Percentiles rank a stretch among this genome's conserved stretches.
phyloP scores from a whole-genome alignment of 176 grass and related monocot species.

The Pontederia paniculata region DNA sequence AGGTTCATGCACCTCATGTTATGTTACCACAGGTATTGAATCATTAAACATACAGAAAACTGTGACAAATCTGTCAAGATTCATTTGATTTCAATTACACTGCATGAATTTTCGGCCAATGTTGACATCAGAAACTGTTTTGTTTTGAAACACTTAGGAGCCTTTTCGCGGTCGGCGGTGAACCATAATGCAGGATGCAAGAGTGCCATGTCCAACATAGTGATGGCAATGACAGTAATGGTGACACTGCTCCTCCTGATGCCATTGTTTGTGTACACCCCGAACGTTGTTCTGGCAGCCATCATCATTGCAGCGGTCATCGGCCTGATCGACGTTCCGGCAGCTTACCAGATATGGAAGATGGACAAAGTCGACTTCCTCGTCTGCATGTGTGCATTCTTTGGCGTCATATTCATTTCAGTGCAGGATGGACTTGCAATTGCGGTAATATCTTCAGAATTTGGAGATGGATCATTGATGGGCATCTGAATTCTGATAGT shows the following conservation, averaged over 20 bases:
- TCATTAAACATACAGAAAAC: too few species aligned
- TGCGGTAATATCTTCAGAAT: constrained; percentile 34
- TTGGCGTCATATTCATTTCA: constrained; percentile 82
- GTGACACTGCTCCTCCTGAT: constrained; percentile 75
- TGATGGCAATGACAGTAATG: constrained; percentile 94
- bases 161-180: constrained; percentile 87
- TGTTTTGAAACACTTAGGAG: constrained; percentile 21
- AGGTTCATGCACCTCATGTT: constrained; percentile 93
- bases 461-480: too few species aligned
- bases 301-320: constrained; percentile 75
- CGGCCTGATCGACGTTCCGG: constrained; percentile 60
- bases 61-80: too few species aligned
- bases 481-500: too few species aligned
- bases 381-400: constrained; percentile 72
- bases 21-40: constrained; percentile 67
- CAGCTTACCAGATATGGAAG: constrained; percentile 78
- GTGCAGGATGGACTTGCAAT: constrained; percentile 82
- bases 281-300: constrained; percentile 76
- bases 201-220: constrained; percentile 82
- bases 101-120: background rate
- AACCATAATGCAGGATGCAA: constrained; percentile 96
- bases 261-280: constrained; percentile 86
- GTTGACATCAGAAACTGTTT: too few species aligned
- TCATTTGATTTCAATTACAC: too few species aligned
- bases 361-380: constrained; percentile 97